Base-by-base conservation (phyloP, 345 rosid genomes). In the Euphorbia tirucalli region DNA sequence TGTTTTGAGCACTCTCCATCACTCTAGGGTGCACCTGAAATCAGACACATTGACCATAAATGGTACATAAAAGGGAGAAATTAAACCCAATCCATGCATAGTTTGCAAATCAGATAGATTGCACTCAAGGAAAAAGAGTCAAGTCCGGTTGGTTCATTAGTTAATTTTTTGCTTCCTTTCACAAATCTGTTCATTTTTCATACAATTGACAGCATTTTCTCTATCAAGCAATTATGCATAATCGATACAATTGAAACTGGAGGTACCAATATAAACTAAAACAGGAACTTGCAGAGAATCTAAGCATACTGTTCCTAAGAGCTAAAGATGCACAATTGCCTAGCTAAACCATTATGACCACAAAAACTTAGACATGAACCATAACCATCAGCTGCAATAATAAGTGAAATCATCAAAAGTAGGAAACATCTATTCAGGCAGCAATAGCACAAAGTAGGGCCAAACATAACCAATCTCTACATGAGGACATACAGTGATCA, bases 1-100 rank as follows among this genome's bases (percentile, higher is more conserved):
- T 46, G 28, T 48, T 24, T 49, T 63, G 81, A 74, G 58, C 76
- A 65, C 76, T 84, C 66, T 79, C 85, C 69, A 22, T 74, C 70
- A 85, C 88, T 80, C 81, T 80, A 44, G 71, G 82, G 75, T 75
- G 75, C 75, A 92, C 87, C 99, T 94, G 84, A 70, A 71, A 82
- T 15, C 1, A 61, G 22, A 30, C 30, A 30, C 49, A 74, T 11
- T 69, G 24, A 27, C 28, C 24, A 62, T 61, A 10, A 28, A 8
- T 21, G 28, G 50, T 9, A 70, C 27, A 58, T 24, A 39, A 35
- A 59, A 22, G 62, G 43, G 15, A 60, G 61, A 9, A 1, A 30
- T n/a, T 43, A 66, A 52, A 71, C 18, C 3, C 1, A 52, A 65
- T 61, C n/a, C n/a, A 65, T 16, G 15, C 6, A 41, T 35, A 55